A percentile compares a stretch with the other conserved stretches of the same genome.
Evolutionary conservation across 768 basidiomycete genomes (phyloP).

Genomic region (Termitomyces sp.): DNA sequence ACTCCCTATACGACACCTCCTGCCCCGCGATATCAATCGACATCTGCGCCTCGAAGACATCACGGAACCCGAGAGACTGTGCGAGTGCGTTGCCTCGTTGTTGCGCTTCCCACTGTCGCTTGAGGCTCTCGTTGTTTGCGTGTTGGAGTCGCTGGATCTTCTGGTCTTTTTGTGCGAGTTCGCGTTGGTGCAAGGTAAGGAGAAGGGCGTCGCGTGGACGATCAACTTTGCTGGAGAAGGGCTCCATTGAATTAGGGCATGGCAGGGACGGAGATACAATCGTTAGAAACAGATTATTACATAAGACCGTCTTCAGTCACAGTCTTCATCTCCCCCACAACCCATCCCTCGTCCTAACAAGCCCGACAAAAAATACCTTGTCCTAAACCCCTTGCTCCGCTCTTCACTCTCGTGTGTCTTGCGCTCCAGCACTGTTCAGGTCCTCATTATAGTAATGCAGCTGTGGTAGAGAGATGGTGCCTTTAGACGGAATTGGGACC

Average conservation of each 20-base stretch:
- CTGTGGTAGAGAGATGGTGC: too few species aligned
- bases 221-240: slow-evolving; percentile 26
- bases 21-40: slow-evolving; percentile 30
- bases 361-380: too few species aligned
- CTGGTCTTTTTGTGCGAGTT: slow-evolving; percentile 23
- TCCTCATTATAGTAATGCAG: too few species aligned
- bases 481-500: too few species aligned
- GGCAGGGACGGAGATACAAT: background rate
- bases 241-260: slow-evolving; percentile 5
- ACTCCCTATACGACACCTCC: slow-evolving; percentile 27
- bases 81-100: slow-evolving; percentile 34
- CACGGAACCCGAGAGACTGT: slow-evolving; percentile 35
- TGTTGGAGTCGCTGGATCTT: slow-evolving; percentile 25
- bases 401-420: too few species aligned
- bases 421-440: too few species aligned
- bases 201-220: slow-evolving; percentile 32
- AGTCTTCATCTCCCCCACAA: too few species aligned
- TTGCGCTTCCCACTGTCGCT: slow-evolving; percentile 30
- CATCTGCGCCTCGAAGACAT: slow-evolving; percentile 36
- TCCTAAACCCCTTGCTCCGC: too few species aligned
- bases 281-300: too few species aligned
- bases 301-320: too few species aligned
- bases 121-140: slow-evolving; percentile 28
- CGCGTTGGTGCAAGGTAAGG: slow-evolving; percentile 26
- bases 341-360: too few species aligned